These are phyloP conservation scores for Penicillium hesseltinei DNA, from an alignment of 2,329 filamentous ascomycete species.

Conservation along the genomic window DNA sequence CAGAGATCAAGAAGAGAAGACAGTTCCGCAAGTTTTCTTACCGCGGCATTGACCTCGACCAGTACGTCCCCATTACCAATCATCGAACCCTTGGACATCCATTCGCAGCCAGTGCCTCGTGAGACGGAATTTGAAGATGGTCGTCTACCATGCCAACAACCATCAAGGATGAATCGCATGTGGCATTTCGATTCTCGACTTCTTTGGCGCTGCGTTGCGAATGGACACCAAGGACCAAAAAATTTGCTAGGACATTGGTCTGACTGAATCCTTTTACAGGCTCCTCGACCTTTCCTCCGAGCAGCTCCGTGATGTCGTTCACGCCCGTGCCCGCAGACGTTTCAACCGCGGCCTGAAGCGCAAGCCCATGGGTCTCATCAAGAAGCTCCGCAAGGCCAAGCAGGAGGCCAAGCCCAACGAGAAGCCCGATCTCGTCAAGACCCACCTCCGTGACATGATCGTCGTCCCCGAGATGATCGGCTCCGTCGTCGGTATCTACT, in stretches of 20 bases:
- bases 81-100: constrained; percentile 7
- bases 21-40: constrained; percentile 99
- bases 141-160: background rate
- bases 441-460: constrained; percentile 99
- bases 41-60: constrained; percentile 98
- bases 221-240: background rate
- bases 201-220: constrained; percentile 3
- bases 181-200: constrained; percentile 5
- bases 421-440: constrained; percentile 99
- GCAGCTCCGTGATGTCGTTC: constrained; percentile 98
- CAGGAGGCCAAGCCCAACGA: constrained; percentile 98
- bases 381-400: constrained; percentile 99
- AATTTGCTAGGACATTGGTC: constrained; percentile 13
- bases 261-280: constrained; percentile 53
- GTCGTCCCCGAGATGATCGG: constrained; percentile 99
- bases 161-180: background rate
- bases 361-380: constrained; percentile 99
- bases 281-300: constrained; percentile 98
- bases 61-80: constrained; percentile 64
- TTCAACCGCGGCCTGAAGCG: constrained; percentile 99
- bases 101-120: constrained; percentile 11
- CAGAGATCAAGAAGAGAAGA: constrained; percentile 99
- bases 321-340: constrained; percentile 95
- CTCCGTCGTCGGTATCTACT: constrained; percentile 98
- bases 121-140: constrained; percentile 8